Base-by-base conservation (phyloP, 1,284 basidiomycete species). In the Cryptococcus floricola region DNA sequence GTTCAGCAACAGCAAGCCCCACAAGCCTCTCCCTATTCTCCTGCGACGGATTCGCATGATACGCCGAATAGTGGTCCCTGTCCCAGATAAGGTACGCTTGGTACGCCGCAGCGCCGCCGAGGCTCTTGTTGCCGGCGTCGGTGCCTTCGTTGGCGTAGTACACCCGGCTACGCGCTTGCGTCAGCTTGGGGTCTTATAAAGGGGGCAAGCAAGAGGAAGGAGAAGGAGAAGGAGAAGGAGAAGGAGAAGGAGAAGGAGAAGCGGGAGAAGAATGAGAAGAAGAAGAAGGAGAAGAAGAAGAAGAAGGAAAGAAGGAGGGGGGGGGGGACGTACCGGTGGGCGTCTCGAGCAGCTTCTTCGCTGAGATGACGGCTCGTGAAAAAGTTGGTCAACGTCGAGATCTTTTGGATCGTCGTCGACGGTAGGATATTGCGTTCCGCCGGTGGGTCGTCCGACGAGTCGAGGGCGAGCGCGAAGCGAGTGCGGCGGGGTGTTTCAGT, bases 91-190 rank as follows among this genome's bases (percentile, higher is more conserved):
- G 52, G 50, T 62, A 75, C 4, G 73, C 71, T 48, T 76, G 69
- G 52, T 72, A 75, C 4, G 72, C 73, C 0, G 74, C 73, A 2
- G 74, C 74, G 1, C 74, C 73, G 4, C 74, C 74, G 3, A 76
- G 59, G 0, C 66, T 66, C 53, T 68, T 66, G 39, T 67, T 70
- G 1, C 68, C 68, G 7, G 67, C 61, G 45, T 72, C 71, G n/a
- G 54, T 58, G 5, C 68, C 69, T 50, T 73, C 65, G 47, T 52
- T 47, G 10, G 50, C 34, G 42, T 65, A 60, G 52, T 76, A 76
- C 16, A 76, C 66, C 18, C 69, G 58, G 7, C 31, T 34, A 34
- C 31, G 7, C 2, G 10, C 31, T 8, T 34, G 1, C 10, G 31
- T 34, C 31, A 34, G 31, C 31, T 2, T 34, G 31, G 31, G 3